Conservation (phyloP, 179 eudicot species). For the Silene vulgaris region DNA sequence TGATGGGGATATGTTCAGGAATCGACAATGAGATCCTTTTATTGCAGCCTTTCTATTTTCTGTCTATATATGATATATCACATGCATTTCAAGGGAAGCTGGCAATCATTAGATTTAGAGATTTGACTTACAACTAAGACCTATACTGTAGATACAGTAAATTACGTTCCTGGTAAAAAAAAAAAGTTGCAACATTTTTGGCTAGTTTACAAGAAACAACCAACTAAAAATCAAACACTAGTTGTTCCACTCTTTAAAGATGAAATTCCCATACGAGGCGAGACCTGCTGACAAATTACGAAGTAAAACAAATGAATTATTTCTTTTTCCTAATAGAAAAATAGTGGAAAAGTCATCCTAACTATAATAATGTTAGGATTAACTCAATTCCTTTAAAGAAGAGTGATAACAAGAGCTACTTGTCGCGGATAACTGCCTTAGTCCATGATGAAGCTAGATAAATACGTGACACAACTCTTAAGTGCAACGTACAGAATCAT, state of each 20-base stretch:
- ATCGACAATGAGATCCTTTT: slow-evolving; percentile 29
- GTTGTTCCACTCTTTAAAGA: not conserved
- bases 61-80: slow-evolving; percentile 26
- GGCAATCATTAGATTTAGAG: slow-evolving; percentile 34
- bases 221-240: slow-evolving; percentile 4
- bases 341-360: not conserved
- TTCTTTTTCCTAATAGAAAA: too few species aligned
- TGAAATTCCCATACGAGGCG: not conserved
- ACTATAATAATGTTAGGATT: not conserved
- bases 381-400: too few species aligned
- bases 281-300: not conserved
- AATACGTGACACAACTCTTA: too few species aligned
- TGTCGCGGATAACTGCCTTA: too few species aligned
- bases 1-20: slow-evolving; percentile 25
- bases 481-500: too few species aligned
- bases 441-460: too few species aligned
- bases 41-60: slow-evolving; percentile 30
- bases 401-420: too few species aligned
- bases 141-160: not conserved
- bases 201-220: slow-evolving; percentile 18
- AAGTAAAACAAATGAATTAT: not conserved
- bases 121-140: slow-evolving; percentile 26
- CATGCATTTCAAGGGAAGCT: slow-evolving; percentile 29
- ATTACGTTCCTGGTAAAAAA: too few species aligned
- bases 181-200: slow-evolving; percentile 17